Conservation (phyloP, 164 flowering plant species). For the Kingdonia uniflora region DNA sequence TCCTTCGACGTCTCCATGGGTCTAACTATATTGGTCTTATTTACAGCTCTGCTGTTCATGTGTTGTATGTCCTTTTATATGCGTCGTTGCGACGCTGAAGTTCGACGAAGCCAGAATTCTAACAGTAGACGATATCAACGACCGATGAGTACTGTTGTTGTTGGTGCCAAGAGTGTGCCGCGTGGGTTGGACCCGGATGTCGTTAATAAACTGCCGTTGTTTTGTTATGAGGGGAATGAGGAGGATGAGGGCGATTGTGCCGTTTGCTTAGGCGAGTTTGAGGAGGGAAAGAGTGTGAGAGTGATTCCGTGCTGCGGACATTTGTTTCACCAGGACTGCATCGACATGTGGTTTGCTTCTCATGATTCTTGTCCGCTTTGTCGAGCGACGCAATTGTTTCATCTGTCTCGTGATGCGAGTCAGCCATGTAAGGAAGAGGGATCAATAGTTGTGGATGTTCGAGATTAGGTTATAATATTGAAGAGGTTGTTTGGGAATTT, state of each 20-base stretch:
- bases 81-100: constrained; percentile 25
- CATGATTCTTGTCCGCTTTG: constrained; percentile 64
- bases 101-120: constrained; percentile 9
- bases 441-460: constrained; percentile 4
- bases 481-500: too few species aligned
- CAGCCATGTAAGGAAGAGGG: background rate
- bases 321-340: constrained; percentile 49
- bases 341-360: constrained; percentile 47
- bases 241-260: constrained; percentile 34
- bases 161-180: background rate
- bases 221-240: constrained; percentile 16
- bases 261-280: constrained; percentile 52
- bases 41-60: constrained; percentile 61
- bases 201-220: constrained; percentile 33
- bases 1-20: constrained; percentile 46
- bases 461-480: too few species aligned
- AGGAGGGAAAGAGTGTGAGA: constrained; percentile 36
- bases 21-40: constrained; percentile 38
- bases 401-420: background rate
- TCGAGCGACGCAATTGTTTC: constrained; percentile 22
- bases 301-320: constrained; percentile 43
- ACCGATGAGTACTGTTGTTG: background rate
- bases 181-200: constrained; percentile 13
- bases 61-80: constrained; percentile 64
- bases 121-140: constrained; percentile 11